Evolutionary conservation across 2,329 filamentous ascomycete species (phyloP).

Genomic region (Diaporthe longicolla): DNA sequence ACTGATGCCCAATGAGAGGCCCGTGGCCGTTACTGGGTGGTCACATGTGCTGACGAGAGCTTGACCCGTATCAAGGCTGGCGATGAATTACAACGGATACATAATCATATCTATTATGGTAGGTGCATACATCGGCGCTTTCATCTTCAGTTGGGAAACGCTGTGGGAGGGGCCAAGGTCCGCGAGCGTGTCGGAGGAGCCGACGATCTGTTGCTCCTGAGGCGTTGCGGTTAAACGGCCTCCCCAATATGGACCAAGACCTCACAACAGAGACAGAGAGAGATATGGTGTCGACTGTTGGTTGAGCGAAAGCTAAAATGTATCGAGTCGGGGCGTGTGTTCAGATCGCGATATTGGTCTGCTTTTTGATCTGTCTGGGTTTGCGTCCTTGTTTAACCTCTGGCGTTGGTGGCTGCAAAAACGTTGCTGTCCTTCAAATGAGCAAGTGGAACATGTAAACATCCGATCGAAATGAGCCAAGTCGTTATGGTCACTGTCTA

Average conservation of each 20-base stretch:
- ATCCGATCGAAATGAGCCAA: background rate
- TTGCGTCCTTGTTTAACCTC: background rate
- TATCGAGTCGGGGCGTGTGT: background rate
- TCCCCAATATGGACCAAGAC: background rate
- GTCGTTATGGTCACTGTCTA: background rate
- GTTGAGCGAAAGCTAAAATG: background rate
- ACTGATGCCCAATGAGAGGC: background rate
- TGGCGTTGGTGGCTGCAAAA: background rate
- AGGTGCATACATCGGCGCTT: slow-evolving; percentile 79
- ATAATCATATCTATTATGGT: slow-evolving; percentile 87
- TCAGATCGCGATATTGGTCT: background rate
- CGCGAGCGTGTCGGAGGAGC: slow-evolving; percentile 31
- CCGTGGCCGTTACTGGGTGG: background rate
- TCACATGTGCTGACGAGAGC: background rate
- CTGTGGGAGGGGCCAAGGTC: background rate
- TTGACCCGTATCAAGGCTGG: slow-evolving; percentile 50
- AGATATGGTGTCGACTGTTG: background rate
- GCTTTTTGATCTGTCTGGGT: background rate
- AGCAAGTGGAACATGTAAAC: background rate
- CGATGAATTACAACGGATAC: slow-evolving; percentile 78
- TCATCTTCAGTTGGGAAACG: slow-evolving; percentile 51
- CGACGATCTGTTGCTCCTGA: slow-evolving; percentile 39
- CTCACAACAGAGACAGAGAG: background rate
- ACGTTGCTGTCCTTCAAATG: background rate
- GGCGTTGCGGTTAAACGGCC: background rate